phyloP scores from a whole-genome alignment of 2,329 filamentous ascomycete genomes.

The Aspergillus versicolor region DNA sequence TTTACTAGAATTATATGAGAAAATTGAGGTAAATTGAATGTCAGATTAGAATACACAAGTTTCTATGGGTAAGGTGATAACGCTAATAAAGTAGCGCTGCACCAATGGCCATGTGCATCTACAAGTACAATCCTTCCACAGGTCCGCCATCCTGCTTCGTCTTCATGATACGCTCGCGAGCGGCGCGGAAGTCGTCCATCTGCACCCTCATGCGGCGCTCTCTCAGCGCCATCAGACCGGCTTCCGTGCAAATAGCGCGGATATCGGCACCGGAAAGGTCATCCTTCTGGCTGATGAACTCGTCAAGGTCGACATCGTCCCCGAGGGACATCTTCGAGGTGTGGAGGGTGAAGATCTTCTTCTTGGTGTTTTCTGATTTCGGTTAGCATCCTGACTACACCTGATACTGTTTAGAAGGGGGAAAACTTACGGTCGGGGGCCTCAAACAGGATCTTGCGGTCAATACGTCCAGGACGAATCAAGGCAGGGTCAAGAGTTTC shows the following conservation, averaged over 20 bases:
- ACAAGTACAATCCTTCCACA: conserved; percentile 91
- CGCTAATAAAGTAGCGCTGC: conserved; percentile 15
- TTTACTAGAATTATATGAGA: background rate
- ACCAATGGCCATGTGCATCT: conserved; percentile 39
- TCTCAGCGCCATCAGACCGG: conserved; percentile 87
- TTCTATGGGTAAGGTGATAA: conserved; percentile 11
- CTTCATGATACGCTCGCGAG: conserved; percentile 90
- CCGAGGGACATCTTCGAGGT: conserved; percentile 98
- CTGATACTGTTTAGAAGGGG: background rate
- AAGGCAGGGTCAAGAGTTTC: conserved; percentile 94
- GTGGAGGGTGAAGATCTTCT: conserved; percentile 98
- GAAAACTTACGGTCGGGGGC: conserved; percentile 62
- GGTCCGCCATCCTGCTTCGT: conserved; percentile 99
- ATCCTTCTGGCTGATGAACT: conserved; percentile 98
- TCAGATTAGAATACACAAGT: conserved; percentile 26
- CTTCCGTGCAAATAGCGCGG: conserved; percentile 98
- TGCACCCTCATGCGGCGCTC: conserved; percentile 97
- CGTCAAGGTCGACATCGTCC: conserved; percentile 95
- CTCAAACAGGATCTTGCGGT: conserved; percentile 88
- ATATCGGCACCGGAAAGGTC: conserved; percentile 96
- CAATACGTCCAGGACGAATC: conserved; percentile 95
- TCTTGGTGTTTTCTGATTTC: conserved; percentile 72
- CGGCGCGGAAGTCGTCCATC: conserved; percentile 95
- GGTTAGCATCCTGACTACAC: conserved; percentile 20
- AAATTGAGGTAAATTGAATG: background rate